These are phyloP conservation scores for Beauveria sp. DNA, from an alignment of 2,329 filamentous ascomycete genomes.

Conservation along the genomic window DNA sequence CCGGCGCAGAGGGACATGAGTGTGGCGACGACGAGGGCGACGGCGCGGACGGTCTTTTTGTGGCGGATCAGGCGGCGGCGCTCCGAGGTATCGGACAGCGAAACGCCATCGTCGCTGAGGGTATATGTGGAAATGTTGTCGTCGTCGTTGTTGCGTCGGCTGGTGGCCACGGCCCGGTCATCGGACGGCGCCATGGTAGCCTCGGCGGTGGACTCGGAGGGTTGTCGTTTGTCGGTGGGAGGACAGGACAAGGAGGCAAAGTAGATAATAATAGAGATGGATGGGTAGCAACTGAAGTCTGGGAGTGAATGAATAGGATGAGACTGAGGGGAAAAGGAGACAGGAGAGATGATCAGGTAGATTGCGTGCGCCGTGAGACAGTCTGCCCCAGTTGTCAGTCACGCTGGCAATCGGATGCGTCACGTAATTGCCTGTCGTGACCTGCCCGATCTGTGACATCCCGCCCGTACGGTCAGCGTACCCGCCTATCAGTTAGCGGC, in stretches of 20 bases:
- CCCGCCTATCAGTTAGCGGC: background rate
- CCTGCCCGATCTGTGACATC: background rate
- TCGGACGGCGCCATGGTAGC: conserved; percentile 3
- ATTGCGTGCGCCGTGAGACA: background rate
- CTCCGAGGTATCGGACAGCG: conserved; percentile 3
- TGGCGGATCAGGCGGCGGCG: conserved; percentile 19
- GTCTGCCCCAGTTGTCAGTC: background rate
- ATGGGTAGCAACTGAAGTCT: too few relatives aligned
- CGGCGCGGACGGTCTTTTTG: conserved; percentile 30
- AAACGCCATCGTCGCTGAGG: conserved; percentile 7
- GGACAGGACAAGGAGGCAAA: background rate
- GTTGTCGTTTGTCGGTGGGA: background rate
- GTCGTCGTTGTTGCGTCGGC: conserved; percentile 3
- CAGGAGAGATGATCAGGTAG: too few relatives aligned
- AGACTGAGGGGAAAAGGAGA: too few relatives aligned
- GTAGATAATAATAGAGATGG: too few relatives aligned
- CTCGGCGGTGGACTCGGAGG: background rate
- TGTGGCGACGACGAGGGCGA: conserved; percentile 49
- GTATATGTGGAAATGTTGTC: conserved; percentile 9
- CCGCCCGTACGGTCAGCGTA: background rate
- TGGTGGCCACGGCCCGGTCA: background rate
- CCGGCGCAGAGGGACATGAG: conserved; percentile 68
- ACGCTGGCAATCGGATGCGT: background rate
- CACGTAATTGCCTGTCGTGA: conserved; percentile 5
- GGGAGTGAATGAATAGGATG: too few relatives aligned